Evolutionary conservation across 352 stramenopile genomes (phyloP).

Genomic region (Phytophthora sp.): DNA sequence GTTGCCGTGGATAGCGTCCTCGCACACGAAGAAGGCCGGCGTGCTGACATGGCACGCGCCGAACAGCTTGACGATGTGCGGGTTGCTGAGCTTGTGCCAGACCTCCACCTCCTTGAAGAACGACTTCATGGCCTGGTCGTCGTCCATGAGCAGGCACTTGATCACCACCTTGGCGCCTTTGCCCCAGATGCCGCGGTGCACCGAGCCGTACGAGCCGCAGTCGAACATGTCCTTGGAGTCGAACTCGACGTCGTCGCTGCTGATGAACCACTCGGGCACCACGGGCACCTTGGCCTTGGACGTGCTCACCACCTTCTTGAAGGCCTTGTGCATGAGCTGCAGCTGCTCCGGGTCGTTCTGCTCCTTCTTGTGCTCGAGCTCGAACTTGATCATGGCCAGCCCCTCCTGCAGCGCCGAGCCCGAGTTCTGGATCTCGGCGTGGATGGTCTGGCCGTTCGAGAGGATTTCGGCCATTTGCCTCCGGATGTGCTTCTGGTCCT

Average conservation of each 20-base stretch:
- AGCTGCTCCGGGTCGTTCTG: conserved; percentile 24
- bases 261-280: conserved; percentile 27
- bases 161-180: conserved; percentile 39
- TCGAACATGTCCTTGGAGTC: conserved; percentile 23
- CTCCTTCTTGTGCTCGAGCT: conserved; percentile 21
- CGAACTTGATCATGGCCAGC: conserved; percentile 29
- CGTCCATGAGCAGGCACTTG: conserved; percentile 38
- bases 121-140: conserved; percentile 14
- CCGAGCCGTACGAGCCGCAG: conserved; percentile 29
- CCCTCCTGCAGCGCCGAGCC: conserved; percentile 8
- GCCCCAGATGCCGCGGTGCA: conserved; percentile 37
- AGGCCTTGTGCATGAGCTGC: conserved; percentile 25
- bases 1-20: conserved; percentile 47
- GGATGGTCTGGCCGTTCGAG: conserved; percentile 21
- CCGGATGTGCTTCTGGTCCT: conserved; percentile 21
- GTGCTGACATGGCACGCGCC: conserved; percentile 48
- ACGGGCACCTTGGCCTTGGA: conserved; percentile 8
- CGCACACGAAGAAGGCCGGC: conserved; percentile 41
- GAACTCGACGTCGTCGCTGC: conserved; percentile 31
- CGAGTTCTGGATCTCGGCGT: conserved; percentile 13
- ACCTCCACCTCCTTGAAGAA: conserved; percentile 43
- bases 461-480: conserved; percentile 25
- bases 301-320: conserved; percentile 18
- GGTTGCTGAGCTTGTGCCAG: conserved; percentile 42
- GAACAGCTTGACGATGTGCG: conserved; percentile 46